phyloP scores from a whole-genome alignment of 192 early-diverging fungal genomes.

The Haplosporangium gracile region DNA sequence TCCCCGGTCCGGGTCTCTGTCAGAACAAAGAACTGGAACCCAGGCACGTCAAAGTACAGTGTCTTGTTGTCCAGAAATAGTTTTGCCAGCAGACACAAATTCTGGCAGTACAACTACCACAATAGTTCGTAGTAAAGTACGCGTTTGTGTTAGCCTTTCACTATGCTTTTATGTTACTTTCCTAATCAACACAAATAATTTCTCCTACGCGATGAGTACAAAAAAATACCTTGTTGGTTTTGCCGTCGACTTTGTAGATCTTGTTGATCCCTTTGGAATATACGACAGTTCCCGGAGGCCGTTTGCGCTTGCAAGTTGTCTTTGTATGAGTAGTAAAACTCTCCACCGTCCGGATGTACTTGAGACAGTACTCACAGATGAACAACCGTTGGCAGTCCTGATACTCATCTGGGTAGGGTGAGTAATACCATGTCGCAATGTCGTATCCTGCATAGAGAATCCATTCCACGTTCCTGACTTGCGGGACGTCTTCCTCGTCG shows the following conservation, averaged over 20 bases:
- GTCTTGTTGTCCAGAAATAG: constrained; percentile 98
- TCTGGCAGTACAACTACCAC: constrained; percentile 91
- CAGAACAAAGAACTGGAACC: constrained; percentile 95
- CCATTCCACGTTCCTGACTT: constrained; percentile 59
- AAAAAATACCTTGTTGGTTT: constrained; percentile 76
- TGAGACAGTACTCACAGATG: constrained; percentile 93
- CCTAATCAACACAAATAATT: background rate
- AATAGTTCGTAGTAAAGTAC: background rate
- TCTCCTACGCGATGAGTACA: background rate
- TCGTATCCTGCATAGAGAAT: constrained; percentile 85
- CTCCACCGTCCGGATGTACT: constrained; percentile 88
- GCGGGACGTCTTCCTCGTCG: constrained; percentile 41
- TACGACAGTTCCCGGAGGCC: constrained; percentile 85
- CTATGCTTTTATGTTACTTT: background rate
- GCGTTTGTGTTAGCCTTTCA: background rate
- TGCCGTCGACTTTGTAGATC: constrained; percentile 92
- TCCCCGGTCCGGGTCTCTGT: constrained; percentile 65
- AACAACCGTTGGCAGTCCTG: constrained; percentile 76
- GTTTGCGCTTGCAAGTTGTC: constrained; percentile 66
- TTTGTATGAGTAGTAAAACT: constrained; percentile 57
- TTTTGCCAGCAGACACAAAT: constrained; percentile 93
- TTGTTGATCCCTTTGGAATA: constrained; percentile 78
- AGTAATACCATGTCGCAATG: constrained; percentile 94
- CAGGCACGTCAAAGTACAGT: constrained; percentile 93
- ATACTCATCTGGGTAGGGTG: constrained; percentile 96